Conservation (phyloP, 129 eudicot species). For the Tanacetum coccineum region DNA sequence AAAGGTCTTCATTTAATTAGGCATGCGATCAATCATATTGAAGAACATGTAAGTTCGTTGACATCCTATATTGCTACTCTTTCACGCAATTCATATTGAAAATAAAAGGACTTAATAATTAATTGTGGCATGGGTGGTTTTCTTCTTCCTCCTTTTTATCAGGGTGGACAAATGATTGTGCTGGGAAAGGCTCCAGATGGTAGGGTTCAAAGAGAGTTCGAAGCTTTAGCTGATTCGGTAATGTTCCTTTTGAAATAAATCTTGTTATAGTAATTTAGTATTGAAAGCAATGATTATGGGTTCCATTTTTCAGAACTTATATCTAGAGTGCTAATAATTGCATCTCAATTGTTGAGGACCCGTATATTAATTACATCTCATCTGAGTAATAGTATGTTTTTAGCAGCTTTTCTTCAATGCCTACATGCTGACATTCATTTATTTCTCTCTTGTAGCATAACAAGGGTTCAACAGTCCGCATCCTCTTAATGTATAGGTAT, state of each 20-base stretch:
- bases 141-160: neutral
- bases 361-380: no score
- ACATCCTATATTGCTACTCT: slow-evolving; percentile 15
- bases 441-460: slow-evolving; percentile 54
- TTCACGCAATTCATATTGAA: neutral
- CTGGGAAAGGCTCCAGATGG: slow-evolving; percentile 68
- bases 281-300: neutral
- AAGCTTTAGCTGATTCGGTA: slow-evolving; percentile 56
- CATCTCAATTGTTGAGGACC: neutral
- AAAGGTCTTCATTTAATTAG: slow-evolving; percentile 89
- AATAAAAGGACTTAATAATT: neutral
- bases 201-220: slow-evolving; percentile 54
- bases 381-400: no score
- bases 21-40: slow-evolving; percentile 61
- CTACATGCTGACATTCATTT: slow-evolving; percentile 5
- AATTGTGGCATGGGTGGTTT: neutral
- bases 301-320: neutral
- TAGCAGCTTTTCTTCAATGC: neutral
- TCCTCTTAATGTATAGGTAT: slow-evolving; percentile 82
- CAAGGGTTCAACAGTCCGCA: slow-evolving; percentile 59
- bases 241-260: neutral
- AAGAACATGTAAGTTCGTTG: slow-evolving; percentile 51
- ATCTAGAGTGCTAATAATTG: neutral
- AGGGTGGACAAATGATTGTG: slow-evolving; percentile 76
- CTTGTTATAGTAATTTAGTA: neutral